Base-by-base conservation (phyloP, 1,284 basidiomycete species). In the Cryptococcus sp. region DNA sequence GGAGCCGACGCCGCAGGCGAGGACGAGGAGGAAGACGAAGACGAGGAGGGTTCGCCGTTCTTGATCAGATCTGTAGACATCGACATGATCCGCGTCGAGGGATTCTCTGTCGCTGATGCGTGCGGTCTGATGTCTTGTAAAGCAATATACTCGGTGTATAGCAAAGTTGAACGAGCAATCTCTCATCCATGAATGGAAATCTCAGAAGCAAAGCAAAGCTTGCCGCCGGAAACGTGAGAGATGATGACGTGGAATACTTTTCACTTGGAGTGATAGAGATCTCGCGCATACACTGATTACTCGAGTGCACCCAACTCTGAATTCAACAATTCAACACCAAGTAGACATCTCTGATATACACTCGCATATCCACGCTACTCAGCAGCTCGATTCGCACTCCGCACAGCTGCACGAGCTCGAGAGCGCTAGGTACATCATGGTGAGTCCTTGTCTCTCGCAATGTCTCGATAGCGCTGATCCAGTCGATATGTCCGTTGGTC, bases 31-130 rank as follows among this genome's bases (percentile, higher is more conserved):
- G 23, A 11, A 40, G 49, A 38, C 38, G 55, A 49, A 5, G 52
- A 23, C 11, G 50, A 51, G 3, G 58, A 57, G 2, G 58, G 56
- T 42, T 60, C 58, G 7, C 54, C 61, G 45, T 55, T 59, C 46
- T 63, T 60, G 11, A 30, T 41, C 19, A 58, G 11, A 4, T 52
- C 40, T 16, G 13, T 13, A 8, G 30, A 35, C 8, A 10, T 35
- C 5, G n/a, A 43, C 53, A 55, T 62, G 30, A 3, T 58, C 39
- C 3, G 17, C 48, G 50, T 38, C 22, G 42, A 20, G 16, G 2
- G 25, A 50, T 11, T 16, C 15, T 27, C 22, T 27, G 11, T 23
- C 22, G 27, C 45, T 13, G 1, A 10, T 23, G 19, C 19, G 22
- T 22, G 22, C 40, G 49, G 17, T 8, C 40, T 23, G 49, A n/a